Conservation (phyloP, 441 rosid genomes). For the Raphanus hybrid region DNA sequence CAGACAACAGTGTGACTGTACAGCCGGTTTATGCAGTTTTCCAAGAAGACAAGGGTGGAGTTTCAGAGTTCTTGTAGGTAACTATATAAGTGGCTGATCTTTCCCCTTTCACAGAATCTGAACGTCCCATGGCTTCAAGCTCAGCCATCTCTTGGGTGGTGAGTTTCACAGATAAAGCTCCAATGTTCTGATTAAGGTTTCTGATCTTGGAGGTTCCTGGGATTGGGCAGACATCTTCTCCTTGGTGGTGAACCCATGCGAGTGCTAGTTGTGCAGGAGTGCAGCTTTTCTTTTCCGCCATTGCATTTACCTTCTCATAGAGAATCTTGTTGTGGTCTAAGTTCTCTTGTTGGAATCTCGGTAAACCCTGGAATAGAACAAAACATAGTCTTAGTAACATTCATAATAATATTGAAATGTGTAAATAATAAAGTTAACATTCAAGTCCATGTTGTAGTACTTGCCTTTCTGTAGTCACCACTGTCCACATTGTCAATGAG, state of each 20-base stretch:
- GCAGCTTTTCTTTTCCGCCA: slow-evolving; percentile 4
- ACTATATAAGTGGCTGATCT: slow-evolving; percentile 1
- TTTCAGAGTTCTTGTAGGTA: slow-evolving; percentile 22
- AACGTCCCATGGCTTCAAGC: slow-evolving; percentile 6
- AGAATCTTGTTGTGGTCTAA: slow-evolving; percentile 7
- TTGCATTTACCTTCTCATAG: neutral
- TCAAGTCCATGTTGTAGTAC: neutral
- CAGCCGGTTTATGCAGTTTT: neutral
- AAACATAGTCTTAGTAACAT: neutral
- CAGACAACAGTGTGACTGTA: slow-evolving; percentile 13
- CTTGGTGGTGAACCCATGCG: slow-evolving; percentile 8
- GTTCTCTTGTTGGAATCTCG: slow-evolving; percentile 1
- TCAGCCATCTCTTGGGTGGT: neutral
- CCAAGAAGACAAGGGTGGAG: slow-evolving; percentile 20
- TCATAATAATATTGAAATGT: neutral
- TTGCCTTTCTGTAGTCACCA: neutral
- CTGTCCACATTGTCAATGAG: neutral
- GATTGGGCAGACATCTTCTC: neutral
- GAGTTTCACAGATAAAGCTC: neutral
- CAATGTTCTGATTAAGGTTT: neutral
- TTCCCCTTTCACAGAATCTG: slow-evolving; percentile 13
- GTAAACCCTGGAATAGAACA: neutral
- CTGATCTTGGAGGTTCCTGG: slow-evolving; percentile 15
- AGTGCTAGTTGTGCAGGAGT: neutral
- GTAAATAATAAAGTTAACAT: no score